phyloP scores from a whole-genome alignment of 1,284 basidiomycete genomes.

The Cutaneotrichosporon daszewskae region DNA sequence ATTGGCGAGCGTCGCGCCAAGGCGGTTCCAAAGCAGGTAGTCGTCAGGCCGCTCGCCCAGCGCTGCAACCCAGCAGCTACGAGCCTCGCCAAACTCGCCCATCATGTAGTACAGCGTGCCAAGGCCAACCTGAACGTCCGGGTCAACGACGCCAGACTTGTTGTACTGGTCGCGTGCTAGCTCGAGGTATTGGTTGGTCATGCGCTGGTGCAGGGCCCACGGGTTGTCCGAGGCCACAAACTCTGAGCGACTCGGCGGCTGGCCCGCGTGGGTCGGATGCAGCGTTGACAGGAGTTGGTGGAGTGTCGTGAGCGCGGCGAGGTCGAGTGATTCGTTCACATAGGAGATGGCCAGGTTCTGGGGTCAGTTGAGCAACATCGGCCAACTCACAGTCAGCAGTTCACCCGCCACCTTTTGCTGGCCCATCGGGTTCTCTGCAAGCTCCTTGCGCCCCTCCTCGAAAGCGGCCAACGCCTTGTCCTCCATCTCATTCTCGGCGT shows the following conservation, averaged over 20 bases:
- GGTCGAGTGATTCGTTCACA: slow-evolving; percentile 91
- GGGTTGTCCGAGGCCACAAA: slow-evolving; percentile 52
- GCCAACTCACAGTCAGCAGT: slow-evolving; percentile 76
- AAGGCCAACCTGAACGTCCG: slow-evolving; percentile 88
- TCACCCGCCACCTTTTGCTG: slow-evolving; percentile 61
- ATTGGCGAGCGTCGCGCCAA: slow-evolving; percentile 93
- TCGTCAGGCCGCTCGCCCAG: slow-evolving; percentile 74
- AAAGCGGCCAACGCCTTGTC: slow-evolving; percentile 54
- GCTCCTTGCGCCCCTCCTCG: slow-evolving; percentile 68
- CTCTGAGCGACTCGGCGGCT: slow-evolving; percentile 27
- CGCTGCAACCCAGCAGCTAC: slow-evolving; percentile 85
- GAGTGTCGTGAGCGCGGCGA: slow-evolving; percentile 79
- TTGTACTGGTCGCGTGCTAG: slow-evolving; percentile 74
- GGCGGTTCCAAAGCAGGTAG: slow-evolving; percentile 91
- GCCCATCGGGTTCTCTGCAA: slow-evolving; percentile 59
- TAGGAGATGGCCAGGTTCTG: slow-evolving; percentile 94
- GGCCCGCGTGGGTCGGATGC: slow-evolving; percentile 60
- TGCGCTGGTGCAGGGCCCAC: slow-evolving; percentile 77
- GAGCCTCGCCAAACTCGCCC: slow-evolving; percentile 50
- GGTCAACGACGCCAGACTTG: slow-evolving; percentile 64
- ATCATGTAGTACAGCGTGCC: slow-evolving; percentile 87
- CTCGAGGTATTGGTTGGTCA: slow-evolving; percentile 78
- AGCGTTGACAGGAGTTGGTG: slow-evolving; percentile 77
- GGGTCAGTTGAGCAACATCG: slow-evolving; percentile 47
- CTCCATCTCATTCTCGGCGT: slow-evolving; percentile 88